Conservation (phyloP, 345 rosid genomes). For the Erysimum cheiranthoides region DNA sequence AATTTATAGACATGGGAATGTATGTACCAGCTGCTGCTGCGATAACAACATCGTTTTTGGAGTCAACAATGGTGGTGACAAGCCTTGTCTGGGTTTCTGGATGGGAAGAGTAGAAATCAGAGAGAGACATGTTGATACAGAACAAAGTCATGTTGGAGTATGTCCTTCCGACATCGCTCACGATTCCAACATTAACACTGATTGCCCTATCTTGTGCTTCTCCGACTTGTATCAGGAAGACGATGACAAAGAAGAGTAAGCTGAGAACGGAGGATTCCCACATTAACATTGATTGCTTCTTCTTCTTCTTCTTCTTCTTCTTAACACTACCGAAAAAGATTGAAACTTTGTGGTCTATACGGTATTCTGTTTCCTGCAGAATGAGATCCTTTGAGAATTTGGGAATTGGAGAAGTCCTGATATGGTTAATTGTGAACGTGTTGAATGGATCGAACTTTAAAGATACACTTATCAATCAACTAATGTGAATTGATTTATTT, state of each 20-base stretch:
- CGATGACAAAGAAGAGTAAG: constrained; percentile 1
- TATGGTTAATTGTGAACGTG: too few relatives aligned
- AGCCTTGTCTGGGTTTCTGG: constrained; percentile 23
- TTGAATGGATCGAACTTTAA: too few relatives aligned
- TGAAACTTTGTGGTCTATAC: too few relatives aligned
- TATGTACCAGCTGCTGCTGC: constrained; percentile 25
- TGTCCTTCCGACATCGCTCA: constrained; percentile 3
- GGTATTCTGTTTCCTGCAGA: too few relatives aligned
- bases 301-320: too few relatives aligned
- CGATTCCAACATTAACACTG: constrained; percentile 16
- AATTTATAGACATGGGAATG: not conserved
- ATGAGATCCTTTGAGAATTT: too few relatives aligned
- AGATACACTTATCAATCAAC: too few relatives aligned
- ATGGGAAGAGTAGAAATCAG: constrained; percentile 34
- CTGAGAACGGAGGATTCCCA: not conserved
- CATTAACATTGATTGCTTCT: too few relatives aligned
- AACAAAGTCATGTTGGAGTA: constrained; percentile 21
- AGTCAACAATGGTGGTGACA: constrained; percentile 22
- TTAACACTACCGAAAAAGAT: too few relatives aligned
- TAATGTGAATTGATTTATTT: too few relatives aligned
- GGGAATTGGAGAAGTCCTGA: too few relatives aligned
- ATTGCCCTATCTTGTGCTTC: not conserved
- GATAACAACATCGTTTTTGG: constrained; percentile 27
- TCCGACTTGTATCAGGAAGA: constrained; percentile 25
- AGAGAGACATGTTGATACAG: constrained; percentile 30